These are phyloP conservation scores for Didymella glomerata DNA, from an alignment of 2,329 filamentous ascomycete genomes.

Conservation along the genomic window DNA sequence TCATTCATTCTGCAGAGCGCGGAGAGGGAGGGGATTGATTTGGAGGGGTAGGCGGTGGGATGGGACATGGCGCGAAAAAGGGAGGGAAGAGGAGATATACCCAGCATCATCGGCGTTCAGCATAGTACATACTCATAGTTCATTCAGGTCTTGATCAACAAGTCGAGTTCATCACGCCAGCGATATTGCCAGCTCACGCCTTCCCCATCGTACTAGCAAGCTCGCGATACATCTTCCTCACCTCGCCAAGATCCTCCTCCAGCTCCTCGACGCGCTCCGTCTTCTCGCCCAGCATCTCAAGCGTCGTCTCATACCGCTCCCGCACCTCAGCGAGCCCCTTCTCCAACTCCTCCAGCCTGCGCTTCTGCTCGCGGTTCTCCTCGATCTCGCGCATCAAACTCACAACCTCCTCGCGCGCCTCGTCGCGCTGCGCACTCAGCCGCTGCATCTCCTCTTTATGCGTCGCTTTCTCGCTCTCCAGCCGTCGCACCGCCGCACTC, in stretches of 20 bases:
- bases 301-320: slow-evolving; percentile 83
- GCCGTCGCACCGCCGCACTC: slow-evolving; percentile 87
- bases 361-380: slow-evolving; percentile 67
- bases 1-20: slow-evolving; percentile 80
- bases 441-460: slow-evolving; percentile 85
- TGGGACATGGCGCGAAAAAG: neutral
- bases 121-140: neutral
- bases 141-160: no score
- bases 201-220: slow-evolving; percentile 77
- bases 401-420: slow-evolving; percentile 91
- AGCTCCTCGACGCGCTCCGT: slow-evolving; percentile 94
- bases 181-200: no score
- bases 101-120: slow-evolving; percentile 19
- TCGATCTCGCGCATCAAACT: slow-evolving; percentile 87
- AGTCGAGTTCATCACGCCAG: no score
- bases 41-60: slow-evolving; percentile 44
- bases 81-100: slow-evolving; percentile 9
- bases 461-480: slow-evolving; percentile 91
- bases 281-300: slow-evolving; percentile 97
- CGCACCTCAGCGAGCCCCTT: slow-evolving; percentile 73
- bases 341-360: slow-evolving; percentile 71
- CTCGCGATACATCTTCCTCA: slow-evolving; percentile 96
- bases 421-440: slow-evolving; percentile 85
- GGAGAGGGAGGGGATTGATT: slow-evolving; percentile 83
- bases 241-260: slow-evolving; percentile 84